Base-by-base conservation (phyloP, 805 yeast species). In the Brettanomyces nanus region DNA sequence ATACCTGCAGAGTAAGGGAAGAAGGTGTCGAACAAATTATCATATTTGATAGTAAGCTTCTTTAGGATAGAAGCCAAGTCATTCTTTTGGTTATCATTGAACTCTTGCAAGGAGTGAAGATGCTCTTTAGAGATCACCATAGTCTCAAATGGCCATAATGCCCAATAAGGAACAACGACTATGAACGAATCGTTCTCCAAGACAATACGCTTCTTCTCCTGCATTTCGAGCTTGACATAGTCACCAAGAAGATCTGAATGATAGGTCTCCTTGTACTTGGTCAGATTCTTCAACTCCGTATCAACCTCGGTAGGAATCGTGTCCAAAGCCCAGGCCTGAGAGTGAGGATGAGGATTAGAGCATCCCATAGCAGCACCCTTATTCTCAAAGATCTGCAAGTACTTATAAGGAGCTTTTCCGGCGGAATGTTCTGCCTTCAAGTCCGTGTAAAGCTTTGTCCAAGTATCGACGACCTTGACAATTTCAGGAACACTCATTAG, bases 331-430 rank as follows among this genome's bases (percentile, higher is more conserved):
- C 34, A 31, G n/a, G 26, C 25, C 25, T 31, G 34, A 13, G 26
- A 9, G 20, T 31, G 34, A 6, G 34, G 34, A 19, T 31, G 34
- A 18, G 34, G 34, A 20, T 31, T 31, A n/a, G 34, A 31, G 15
- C 34, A 31, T 13, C 34, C 34, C 34, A 31, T 31, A 15, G 34
- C 25, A 7, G 34, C 34, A 31, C 34, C 34, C 20, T 31, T 31
- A 20, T 31, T 31, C 18, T 31, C 34, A 19, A 31, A 31, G 23
- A 31, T 31, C 23, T 31, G 34, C 13, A 31, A 23, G 20, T 31
- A 31, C 25, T 31, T 31, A n/a, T 31, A 31, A 6, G 34, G 34
- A 13, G 21, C 23, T 15, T 21, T 21, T 6, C 23, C 34, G 6
- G 14, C 14, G 14, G 23, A 11, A 31, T 31, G 23, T 26, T 31